Percentiles rank a stretch among this genome's conserved stretches.
Evolutionary conservation across 2,329 filamentous ascomycete genomes (phyloP).

Genomic region (Beauveria pseudobassiana): DNA sequence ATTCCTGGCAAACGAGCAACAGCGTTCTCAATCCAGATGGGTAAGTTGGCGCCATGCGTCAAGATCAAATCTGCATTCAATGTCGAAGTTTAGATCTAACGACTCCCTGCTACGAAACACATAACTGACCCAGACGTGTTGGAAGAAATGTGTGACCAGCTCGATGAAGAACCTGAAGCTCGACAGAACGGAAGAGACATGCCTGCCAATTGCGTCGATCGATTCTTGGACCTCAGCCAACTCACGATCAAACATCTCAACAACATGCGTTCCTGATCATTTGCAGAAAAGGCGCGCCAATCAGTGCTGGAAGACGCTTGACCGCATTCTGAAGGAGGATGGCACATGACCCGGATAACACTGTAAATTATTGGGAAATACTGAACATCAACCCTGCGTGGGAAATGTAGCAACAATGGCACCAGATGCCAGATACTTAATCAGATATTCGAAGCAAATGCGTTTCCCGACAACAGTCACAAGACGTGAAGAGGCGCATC

Average conservation of each 20-base stretch:
- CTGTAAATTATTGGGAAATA: not conserved
- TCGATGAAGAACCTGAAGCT: constrained; percentile 64
- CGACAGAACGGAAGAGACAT: constrained; percentile 71
- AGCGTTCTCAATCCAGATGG: constrained; percentile 61
- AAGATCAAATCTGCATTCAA: not conserved
- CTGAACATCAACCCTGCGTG: not conserved
- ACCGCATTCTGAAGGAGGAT: not conserved
- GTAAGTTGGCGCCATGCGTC: constrained; percentile 39
- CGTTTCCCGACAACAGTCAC: not conserved
- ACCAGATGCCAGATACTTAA: not conserved
- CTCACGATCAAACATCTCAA: constrained; percentile 82
- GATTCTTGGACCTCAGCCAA: constrained; percentile 84
- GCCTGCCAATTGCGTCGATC: constrained; percentile 89
- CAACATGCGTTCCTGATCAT: constrained; percentile 35
- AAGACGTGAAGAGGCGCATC: not conserved
- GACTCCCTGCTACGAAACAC: constrained; percentile 37
- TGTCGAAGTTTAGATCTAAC: constrained; percentile 12
- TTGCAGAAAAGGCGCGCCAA: not conserved
- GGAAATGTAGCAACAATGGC: not conserved
- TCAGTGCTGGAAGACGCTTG: not conserved
- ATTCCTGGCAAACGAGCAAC: constrained; percentile 75
- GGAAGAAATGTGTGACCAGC: constrained; percentile 83
- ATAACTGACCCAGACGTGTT: constrained; percentile 69
- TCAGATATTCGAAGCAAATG: not conserved
- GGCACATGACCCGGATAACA: too few relatives aligned